A percentile compares a stretch with the other conserved stretches of the same genome.
Evolutionary conservation across 768 basidiomycete genomes (phyloP).

Genomic region (Naematelia aurantialba): DNA sequence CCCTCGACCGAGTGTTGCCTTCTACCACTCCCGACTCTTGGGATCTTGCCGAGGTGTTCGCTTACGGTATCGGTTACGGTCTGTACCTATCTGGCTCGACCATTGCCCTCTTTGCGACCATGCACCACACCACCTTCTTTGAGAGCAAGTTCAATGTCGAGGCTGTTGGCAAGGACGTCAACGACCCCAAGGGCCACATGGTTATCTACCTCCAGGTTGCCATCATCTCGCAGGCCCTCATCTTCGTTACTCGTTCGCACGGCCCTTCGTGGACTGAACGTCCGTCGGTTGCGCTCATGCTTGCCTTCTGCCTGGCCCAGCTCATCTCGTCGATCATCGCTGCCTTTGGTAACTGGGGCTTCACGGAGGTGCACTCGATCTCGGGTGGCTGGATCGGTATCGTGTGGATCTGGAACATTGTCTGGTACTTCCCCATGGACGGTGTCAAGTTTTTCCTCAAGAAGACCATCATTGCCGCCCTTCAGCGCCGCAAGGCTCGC

Average conservation of each 20-base stretch:
- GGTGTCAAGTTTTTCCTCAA: slow-evolving; percentile 96
- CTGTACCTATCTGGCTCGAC: slow-evolving; percentile 88
- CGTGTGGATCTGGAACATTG: slow-evolving; percentile 85
- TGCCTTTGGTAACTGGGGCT: slow-evolving; percentile 87
- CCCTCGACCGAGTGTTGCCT: slow-evolving; percentile 88
- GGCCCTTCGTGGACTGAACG: slow-evolving; percentile 50
- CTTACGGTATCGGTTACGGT: slow-evolving; percentile 92
- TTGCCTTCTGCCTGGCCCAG: slow-evolving; percentile 89
- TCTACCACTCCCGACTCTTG: slow-evolving; percentile 89
- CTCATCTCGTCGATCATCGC: slow-evolving; percentile 94
- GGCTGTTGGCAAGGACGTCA: slow-evolving; percentile 79
- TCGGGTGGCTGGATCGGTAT: slow-evolving; percentile 97
- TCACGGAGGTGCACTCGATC: slow-evolving; percentile 74
- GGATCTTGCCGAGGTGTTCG: slow-evolving; percentile 94
- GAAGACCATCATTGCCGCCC: slow-evolving; percentile 78
- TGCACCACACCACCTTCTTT: slow-evolving; percentile 86
- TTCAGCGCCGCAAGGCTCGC: slow-evolving; percentile 61
- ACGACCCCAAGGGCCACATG: slow-evolving; percentile 43
- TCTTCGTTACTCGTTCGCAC: slow-evolving; percentile 92
- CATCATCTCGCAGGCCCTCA: slow-evolving; percentile 96
- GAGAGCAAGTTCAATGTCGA: slow-evolving; percentile 81
- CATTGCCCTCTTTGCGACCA: slow-evolving; percentile 72
- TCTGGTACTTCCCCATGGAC: slow-evolving; percentile 95
- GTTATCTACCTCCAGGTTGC: slow-evolving; percentile 62
- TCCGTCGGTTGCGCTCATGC: slow-evolving; percentile 73